phyloP scores from a whole-genome alignment of 2,329 filamentous ascomycete genomes.

The Rhexocercosporidium sp. region DNA sequence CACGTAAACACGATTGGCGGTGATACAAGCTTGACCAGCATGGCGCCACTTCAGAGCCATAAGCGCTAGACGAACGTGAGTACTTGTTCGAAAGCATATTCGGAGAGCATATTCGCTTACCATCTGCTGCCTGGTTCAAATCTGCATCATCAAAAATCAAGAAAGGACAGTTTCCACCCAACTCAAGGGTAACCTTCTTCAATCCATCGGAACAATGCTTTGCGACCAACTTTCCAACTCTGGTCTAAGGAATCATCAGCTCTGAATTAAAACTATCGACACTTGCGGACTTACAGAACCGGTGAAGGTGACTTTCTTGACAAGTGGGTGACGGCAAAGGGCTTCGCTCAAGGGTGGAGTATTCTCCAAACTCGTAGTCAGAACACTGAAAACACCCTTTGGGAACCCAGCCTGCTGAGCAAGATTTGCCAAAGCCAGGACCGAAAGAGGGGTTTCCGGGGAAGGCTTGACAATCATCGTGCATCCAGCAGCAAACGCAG shows the following conservation, averaged over 20 bases:
- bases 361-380: conserved; percentile 63
- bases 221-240: conserved; percentile 66
- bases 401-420: conserved; percentile 61
- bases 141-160: conserved; percentile 69
- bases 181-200: conserved; percentile 68
- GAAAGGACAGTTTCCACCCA: conserved; percentile 70
- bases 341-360: conserved; percentile 59
- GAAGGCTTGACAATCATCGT: conserved; percentile 77
- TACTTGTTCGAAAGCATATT: not conserved
- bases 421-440: conserved; percentile 58
- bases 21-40: conserved; percentile 69
- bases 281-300: conserved; percentile 47
- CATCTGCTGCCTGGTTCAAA: conserved; percentile 58
- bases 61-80: conserved; percentile 38
- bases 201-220: conserved; percentile 62
- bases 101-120: conserved; percentile 39
- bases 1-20: conserved; percentile 69
- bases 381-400: conserved; percentile 63
- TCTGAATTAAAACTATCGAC: not conserved
- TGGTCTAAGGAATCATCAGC: conserved; percentile 45
- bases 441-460: conserved; percentile 67
- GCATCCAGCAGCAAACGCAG: conserved; percentile 73
- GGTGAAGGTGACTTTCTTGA: conserved; percentile 68
- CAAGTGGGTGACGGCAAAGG: conserved; percentile 60
- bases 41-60: conserved; percentile 60